phyloP scores from a whole-genome alignment of 768 basidiomycete species.

The Hysterangium stoloniferum region DNA sequence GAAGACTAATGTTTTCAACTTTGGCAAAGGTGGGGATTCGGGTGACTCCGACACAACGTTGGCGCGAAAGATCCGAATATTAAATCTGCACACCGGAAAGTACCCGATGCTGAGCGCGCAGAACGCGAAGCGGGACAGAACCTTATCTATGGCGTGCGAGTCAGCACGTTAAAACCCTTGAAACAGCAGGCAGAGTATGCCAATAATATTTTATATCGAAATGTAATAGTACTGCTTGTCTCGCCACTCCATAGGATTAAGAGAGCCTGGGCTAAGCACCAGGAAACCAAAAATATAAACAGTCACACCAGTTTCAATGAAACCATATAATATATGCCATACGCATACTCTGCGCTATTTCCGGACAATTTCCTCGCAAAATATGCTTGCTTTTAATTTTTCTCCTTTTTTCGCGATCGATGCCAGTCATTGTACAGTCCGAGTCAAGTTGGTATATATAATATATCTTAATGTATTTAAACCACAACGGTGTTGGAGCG shows the following conservation, averaged over 20 bases:
- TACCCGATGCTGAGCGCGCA: conserved; percentile 41
- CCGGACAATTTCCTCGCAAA: no score
- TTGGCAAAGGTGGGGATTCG: neutral
- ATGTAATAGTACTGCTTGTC: conserved; percentile 8
- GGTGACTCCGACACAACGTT: neutral
- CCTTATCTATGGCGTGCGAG: conserved; percentile 40
- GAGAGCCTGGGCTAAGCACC: conserved; percentile 44
- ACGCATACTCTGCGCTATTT: no score
- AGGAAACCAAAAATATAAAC: conserved; percentile 41
- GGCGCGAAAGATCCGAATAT: conserved; percentile 36
- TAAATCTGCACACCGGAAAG: conserved; percentile 39
- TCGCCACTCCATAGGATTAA: conserved; percentile 21
- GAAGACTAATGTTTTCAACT: no score
- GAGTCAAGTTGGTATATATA: no score
- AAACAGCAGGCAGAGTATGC: conserved; percentile 48
- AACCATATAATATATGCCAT: no score
- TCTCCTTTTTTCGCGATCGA: no score
- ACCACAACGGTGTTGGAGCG: no score
- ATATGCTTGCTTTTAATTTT: no score
- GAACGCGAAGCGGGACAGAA: conserved; percentile 46
- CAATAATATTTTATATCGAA: conserved; percentile 3
- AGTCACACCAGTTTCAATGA: no score
- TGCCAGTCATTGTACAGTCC: no score
- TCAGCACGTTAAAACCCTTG: conserved; percentile 40
- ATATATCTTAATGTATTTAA: no score